These are phyloP conservation scores for Aureobasidium sp. DNA, from an alignment of 2,329 filamentous ascomycete genomes.

Conservation along the genomic window DNA sequence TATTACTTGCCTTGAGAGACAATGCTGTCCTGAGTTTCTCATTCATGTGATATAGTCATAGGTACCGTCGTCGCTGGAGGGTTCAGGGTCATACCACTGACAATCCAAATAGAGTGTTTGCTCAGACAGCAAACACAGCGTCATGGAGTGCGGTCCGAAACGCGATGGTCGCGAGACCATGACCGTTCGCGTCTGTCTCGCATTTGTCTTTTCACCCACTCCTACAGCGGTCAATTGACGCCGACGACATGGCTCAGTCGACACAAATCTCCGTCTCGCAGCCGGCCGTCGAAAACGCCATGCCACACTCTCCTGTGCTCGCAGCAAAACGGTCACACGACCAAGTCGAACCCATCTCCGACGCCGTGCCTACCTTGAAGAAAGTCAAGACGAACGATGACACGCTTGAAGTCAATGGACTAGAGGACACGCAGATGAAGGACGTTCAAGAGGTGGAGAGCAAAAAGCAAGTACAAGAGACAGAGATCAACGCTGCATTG, in stretches of 20 bases:
- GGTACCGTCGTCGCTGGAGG: no score
- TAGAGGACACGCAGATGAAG: neutral
- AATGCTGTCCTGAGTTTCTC: no score
- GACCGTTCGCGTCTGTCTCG: neutral
- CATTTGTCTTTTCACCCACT: neutral
- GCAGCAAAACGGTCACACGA: slow-evolving; percentile 3
- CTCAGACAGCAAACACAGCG: neutral
- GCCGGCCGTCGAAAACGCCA: neutral
- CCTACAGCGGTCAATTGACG: neutral
- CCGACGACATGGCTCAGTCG: neutral
- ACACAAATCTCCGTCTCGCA: neutral
- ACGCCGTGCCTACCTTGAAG: neutral
- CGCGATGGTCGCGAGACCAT: neutral
- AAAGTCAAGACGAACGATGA: slow-evolving; percentile 4
- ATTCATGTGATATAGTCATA: no score
- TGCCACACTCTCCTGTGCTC: neutral
- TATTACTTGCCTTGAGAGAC: no score
- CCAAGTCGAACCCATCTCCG: neutral
- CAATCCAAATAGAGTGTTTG: neutral
- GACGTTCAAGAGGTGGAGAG: neutral
- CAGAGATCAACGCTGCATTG: neutral
- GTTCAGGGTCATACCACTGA: no score
- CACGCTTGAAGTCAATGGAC: neutral
- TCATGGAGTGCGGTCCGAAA: neutral
- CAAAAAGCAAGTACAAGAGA: neutral